Percentiles rank a stretch among this genome's conserved stretches.
These are phyloP conservation scores for Fusarium kyushuense DNA, from an alignment of 2,329 filamentous ascomycete species.

Conservation along the genomic window DNA sequence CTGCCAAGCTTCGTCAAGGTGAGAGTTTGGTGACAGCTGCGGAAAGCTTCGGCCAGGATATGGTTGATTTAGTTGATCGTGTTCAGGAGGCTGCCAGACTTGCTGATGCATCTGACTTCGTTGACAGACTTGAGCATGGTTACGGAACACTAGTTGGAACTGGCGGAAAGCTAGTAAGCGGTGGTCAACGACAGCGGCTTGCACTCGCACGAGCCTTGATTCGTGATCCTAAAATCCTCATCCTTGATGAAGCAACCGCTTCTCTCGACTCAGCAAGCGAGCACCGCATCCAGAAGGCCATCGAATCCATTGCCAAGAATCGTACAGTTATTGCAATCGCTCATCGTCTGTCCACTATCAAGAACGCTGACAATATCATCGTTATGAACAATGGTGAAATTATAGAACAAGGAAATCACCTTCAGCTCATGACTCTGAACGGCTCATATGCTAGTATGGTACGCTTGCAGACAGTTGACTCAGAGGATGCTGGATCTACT, in stretches of 20 bases:
- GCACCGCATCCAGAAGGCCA: conserved; percentile 63
- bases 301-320: conserved; percentile 61
- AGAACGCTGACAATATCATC: conserved; percentile 74
- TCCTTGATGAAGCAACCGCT: conserved; percentile 73
- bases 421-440: conserved; percentile 66
- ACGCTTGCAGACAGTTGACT: conserved; percentile 55
- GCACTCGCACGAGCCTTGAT: conserved; percentile 70
- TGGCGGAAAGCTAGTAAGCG: conserved; percentile 66
- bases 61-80: conserved; percentile 64
- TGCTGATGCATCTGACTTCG: conserved; percentile 70
- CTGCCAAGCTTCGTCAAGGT: conserved; percentile 64
- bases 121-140: conserved; percentile 65
- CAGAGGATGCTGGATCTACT: conserved; percentile 49
- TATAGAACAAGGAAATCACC: conserved; percentile 73
- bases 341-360: conserved; percentile 71
- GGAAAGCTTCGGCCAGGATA: conserved; percentile 56
- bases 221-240: conserved; percentile 66
- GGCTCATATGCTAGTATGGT: conserved; percentile 67
- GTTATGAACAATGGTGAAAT: conserved; percentile 71
- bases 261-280: conserved; percentile 71
- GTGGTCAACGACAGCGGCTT: conserved; percentile 71
- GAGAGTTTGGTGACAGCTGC: conserved; percentile 60
- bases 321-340: conserved; percentile 76
- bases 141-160: conserved; percentile 66
- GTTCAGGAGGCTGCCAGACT: conserved; percentile 65